A percentile compares a stretch with the other conserved stretches of the same genome.
These are phyloP conservation scores for Liriodendron chinense DNA, from an alignment of 164 flowering plant genomes.

Conservation along the genomic window DNA sequence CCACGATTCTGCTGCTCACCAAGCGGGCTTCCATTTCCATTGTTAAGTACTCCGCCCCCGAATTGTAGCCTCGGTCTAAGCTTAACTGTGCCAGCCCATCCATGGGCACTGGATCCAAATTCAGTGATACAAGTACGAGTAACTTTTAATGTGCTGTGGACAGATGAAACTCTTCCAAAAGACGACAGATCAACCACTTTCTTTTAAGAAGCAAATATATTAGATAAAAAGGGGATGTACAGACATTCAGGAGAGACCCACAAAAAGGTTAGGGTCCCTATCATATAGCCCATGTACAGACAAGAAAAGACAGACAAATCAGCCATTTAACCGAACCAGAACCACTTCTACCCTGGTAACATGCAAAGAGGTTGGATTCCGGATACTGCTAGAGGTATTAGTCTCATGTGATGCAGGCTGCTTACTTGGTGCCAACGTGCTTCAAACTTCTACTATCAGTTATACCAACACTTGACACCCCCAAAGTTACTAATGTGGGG, in stretches of 20 bases:
- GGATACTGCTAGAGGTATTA: constrained; percentile 25
- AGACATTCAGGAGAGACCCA: too few relatives aligned
- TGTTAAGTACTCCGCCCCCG: constrained; percentile 33
- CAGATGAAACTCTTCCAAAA: constrained; percentile 33
- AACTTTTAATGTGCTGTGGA: constrained; percentile 34
- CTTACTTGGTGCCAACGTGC: constrained; percentile 32
- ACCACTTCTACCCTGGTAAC: constrained; percentile 45
- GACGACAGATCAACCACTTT: constrained; percentile 24
- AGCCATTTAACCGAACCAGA: constrained; percentile 34
- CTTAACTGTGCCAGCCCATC: constrained; percentile 35
- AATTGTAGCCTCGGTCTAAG: constrained; percentile 35
- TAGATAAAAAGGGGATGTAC: too few relatives aligned
- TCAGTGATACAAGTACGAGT: constrained; percentile 32
- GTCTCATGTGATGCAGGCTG: constrained; percentile 29
- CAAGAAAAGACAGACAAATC: too few relatives aligned
- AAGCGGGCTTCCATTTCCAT: constrained; percentile 32
- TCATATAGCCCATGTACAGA: too few relatives aligned
- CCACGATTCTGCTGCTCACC: constrained; percentile 64
- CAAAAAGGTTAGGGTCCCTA: too few relatives aligned
- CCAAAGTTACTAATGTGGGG: constrained; percentile 26
- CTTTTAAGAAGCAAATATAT: too few relatives aligned
- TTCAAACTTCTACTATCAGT: constrained; percentile 37
- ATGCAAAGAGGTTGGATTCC: constrained; percentile 31
- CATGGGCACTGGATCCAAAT: constrained; percentile 35
- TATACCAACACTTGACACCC: constrained; percentile 27